Conservation (phyloP, 1,284 basidiomycete genomes). For the Naganishia albida region DNA sequence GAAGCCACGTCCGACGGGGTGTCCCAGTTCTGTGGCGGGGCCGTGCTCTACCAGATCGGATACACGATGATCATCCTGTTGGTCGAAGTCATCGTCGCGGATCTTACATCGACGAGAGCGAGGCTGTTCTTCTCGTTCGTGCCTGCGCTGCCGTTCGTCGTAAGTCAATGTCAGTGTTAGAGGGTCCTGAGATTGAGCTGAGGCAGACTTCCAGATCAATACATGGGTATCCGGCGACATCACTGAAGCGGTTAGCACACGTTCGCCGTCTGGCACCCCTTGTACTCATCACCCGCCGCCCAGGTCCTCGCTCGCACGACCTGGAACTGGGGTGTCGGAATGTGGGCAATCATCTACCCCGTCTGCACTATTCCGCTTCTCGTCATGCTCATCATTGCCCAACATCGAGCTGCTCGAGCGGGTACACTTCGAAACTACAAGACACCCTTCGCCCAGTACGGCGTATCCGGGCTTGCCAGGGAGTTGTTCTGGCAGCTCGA, state of each 20-base stretch:
- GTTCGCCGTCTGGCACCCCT: conserved; percentile 47
- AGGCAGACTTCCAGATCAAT: conserved; percentile 41
- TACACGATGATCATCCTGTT: conserved; percentile 44
- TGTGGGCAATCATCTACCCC: conserved; percentile 53
- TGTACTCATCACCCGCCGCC: conserved; percentile 37
- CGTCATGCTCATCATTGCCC: conserved; percentile 44
- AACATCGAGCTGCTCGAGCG: conserved; percentile 39
- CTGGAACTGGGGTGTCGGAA: conserved; percentile 55
- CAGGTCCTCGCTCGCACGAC: conserved; percentile 43
- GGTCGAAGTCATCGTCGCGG: conserved; percentile 55
- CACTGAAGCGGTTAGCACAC: conserved; percentile 14
- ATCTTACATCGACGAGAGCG: conserved; percentile 52
- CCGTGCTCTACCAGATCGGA: conserved; percentile 50
- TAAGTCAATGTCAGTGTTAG: conserved; percentile 25
- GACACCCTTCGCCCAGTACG: conserved; percentile 40
- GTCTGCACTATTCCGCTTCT: conserved; percentile 49
- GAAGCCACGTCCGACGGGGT: conserved; percentile 48
- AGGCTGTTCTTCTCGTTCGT: conserved; percentile 55
- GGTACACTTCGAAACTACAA: conserved; percentile 45
- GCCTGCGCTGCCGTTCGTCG: conserved; percentile 53
- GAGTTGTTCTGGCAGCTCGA: conserved; percentile 55
- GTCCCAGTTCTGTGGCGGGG: conserved; percentile 49
- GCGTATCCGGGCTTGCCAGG: conserved; percentile 37
- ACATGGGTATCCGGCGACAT: conserved; percentile 53
- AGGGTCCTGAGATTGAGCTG: neutral